Evolutionary conservation across 2,329 filamentous ascomycete genomes (phyloP).

Genomic region (Phaeophleospora eucalypticola): DNA sequence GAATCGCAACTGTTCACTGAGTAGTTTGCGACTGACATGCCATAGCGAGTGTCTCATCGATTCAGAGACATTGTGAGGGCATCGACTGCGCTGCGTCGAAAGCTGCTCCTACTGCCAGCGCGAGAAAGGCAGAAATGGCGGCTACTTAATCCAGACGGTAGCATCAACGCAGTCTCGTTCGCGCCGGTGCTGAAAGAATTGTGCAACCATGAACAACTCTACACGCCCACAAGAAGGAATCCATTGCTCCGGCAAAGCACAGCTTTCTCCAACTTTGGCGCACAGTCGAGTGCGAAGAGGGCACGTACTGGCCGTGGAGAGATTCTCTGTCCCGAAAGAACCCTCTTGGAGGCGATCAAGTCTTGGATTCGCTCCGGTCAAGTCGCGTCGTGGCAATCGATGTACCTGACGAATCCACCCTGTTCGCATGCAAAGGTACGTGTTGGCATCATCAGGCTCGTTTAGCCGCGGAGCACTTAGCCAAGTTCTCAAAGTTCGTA

Average conservation of each 20-base stretch:
- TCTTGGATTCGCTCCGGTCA: neutral
- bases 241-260: too few relatives aligned
- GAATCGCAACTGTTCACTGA: too few relatives aligned
- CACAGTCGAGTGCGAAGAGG: too few relatives aligned
- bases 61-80: neutral
- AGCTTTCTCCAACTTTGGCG: too few relatives aligned
- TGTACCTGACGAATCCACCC: neutral
- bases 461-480: too few relatives aligned
- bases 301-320: too few relatives aligned
- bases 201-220: neutral
- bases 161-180: neutral
- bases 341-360: neutral
- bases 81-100: neutral
- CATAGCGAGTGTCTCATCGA: neutral
- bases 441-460: neutral
- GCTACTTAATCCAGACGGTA: neutral
- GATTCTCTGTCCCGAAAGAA: too few relatives aligned
- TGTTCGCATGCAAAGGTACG: neutral
- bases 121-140: neutral
- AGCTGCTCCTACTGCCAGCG: neutral
- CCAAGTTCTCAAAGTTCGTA: too few relatives aligned
- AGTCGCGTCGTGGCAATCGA: neutral
- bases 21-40: neutral
- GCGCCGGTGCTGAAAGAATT: neutral
- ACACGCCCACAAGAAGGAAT: neutral